Evolutionary conservation across 2,329 filamentous ascomycete species (phyloP), one percentile per base, ranked within the genome.

Genomic region (Arthroderma sp.): DNA sequence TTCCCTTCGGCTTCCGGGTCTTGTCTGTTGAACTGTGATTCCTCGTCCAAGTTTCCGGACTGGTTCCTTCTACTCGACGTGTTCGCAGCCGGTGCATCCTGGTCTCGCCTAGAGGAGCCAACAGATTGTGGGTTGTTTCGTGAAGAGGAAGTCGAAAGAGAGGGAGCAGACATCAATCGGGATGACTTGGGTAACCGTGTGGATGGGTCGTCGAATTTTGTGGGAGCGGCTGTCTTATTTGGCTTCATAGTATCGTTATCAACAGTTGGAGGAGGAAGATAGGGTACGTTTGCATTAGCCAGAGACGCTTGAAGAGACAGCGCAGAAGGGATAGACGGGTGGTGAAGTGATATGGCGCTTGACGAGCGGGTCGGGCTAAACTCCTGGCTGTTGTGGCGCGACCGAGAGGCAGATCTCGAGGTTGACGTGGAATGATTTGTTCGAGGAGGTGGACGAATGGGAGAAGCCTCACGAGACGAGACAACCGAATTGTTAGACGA

Each of bases 171-270:
- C 59, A 81, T 83, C 51, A 91, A 62, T 50, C 84, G 75, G 38
- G 85, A 84, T 39, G 84, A 88, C 49, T 82, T 66, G 28, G 85
- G 83, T 83, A 84, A 89, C 63, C 81, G 75, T 50, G 78, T 78
- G 43, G 73, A 73, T 46, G 79, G 74, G 56, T 48, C 47, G n/a
- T 36, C 47, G 29, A 42, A 41, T 36, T 45, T 52, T 40, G 47
- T 45, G 50, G 61, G 57, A 62, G 66, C 66, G 50, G 57, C 64
- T 51, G 74, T 66, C 61, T 87, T 86, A 56, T 81, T 74, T 9
- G 82, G 77, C 50, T 74, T 73, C 38, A 79, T 72, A 44, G 76
- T 69, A 64, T 79, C 80, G 54, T 75, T 64, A 51, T 93, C 84
- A 47, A 71, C 62, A 5, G 72, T 62, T 31, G 80, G 73, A 40